phyloP scores from a whole-genome alignment of 2,329 filamentous ascomycete species.

The Cadophora malorum region DNA sequence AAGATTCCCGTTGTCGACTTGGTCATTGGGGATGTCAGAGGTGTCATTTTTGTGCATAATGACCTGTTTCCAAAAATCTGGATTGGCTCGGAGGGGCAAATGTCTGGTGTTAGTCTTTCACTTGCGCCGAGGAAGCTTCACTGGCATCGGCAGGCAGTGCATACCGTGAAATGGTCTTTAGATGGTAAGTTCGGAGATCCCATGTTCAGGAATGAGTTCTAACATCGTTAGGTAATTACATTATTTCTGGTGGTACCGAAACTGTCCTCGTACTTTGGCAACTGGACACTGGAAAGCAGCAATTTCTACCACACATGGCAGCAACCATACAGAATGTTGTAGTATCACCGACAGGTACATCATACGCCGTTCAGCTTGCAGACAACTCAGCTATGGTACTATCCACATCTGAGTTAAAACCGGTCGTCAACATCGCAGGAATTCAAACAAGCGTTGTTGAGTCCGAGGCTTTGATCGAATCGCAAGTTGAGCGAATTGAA shows the following conservation, averaged over 20 bases:
- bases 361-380: conserved; percentile 83
- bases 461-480: conserved; percentile 57
- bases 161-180: conserved; percentile 86
- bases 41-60: conserved; percentile 81
- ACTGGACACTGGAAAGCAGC: conserved; percentile 81
- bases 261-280: conserved; percentile 93
- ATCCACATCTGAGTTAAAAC: conserved; percentile 87
- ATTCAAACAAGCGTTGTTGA: conserved; percentile 71
- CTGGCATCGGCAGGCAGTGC: conserved; percentile 88
- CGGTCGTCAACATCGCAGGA: conserved; percentile 82
- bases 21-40: conserved; percentile 76
- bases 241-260: conserved; percentile 92
- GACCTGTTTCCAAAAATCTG: conserved; percentile 69
- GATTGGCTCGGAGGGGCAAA: conserved; percentile 46
- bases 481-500: conserved; percentile 57
- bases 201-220: conserved; percentile 39
- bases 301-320: conserved; percentile 88
- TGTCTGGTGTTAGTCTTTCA: conserved; percentile 38
- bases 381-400: conserved; percentile 93
- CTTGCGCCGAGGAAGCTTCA: conserved; percentile 72
- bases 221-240: conserved; percentile 74
- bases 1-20: conserved; percentile 66
- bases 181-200: conserved; percentile 68
- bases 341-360: conserved; percentile 78
- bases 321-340: conserved; percentile 84